Base-by-base conservation (phyloP, 306 rosid species). In the Vigna radiata region DNA sequence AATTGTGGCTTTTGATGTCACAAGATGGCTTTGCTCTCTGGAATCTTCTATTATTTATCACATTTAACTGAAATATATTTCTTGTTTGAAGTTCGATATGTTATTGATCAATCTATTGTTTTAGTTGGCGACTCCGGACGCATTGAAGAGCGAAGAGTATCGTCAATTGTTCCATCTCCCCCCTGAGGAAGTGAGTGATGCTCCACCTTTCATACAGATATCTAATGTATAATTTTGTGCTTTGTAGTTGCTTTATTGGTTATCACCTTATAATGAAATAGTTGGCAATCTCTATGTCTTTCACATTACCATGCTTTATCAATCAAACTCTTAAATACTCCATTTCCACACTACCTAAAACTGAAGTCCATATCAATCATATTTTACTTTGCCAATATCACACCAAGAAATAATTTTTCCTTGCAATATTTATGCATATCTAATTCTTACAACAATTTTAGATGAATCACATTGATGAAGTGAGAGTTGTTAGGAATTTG, bases 161-260 rank as follows among this genome's bases (percentile, higher is more conserved):
- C 91, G 97, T 10, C 99, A 90, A 63, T 84, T 95, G 88, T 95
- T 95, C 82, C 98, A 91, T 33, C 99, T 95, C 84, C 97, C 97
- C 8, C 78, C 62, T 0, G 99, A 89, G 31, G 97, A 95, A 80
- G 99, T 94, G 77, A 92, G 98, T 88, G 60, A 53, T 73, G 75
- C 79, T 54, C 76, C 3, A 70, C 53, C 63, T 77, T 70, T 43
- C 10, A 18, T 27, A 17, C 70, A 4, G 55, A 54, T 62, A n/a
- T 65, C 77, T 31, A 44, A 9, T 76, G 8, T 79, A n/a, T 41
- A 11, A 18, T 59, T 54, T 61, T 27, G 5, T 70, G 17, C 12
- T 25, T 56, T 72, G 43, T 70, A 47, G 23, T 19, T 47, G 21
- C 79, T 68, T 73, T 43, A n/a, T 27, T 64, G 63, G 43, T 74